Conservation (phyloP, 2,329 filamentous ascomycete genomes). For the Hymenoscyphus infarciens region DNA sequence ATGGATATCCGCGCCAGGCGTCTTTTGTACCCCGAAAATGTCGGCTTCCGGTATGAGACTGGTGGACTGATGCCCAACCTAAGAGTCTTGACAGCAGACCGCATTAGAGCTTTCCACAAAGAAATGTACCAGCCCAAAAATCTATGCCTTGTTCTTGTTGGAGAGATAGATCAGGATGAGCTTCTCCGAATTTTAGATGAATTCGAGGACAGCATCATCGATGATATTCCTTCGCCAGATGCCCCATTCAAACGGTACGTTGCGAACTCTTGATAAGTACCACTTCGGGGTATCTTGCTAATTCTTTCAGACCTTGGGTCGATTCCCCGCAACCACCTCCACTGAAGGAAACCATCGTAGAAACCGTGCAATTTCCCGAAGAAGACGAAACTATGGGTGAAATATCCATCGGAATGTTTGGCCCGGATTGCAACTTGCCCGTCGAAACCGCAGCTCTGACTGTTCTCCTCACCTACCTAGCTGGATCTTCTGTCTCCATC, state of each 20-base stretch:
- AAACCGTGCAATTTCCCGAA: slow-evolving; percentile 88
- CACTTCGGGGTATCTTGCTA: slow-evolving; percentile 5
- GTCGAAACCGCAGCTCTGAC: slow-evolving; percentile 69
- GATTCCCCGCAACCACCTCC: slow-evolving; percentile 76
- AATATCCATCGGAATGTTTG: slow-evolving; percentile 80
- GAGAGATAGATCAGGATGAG: slow-evolving; percentile 79
- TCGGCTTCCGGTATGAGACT: slow-evolving; percentile 97
- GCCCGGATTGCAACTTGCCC: slow-evolving; percentile 73
- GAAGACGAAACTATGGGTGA: slow-evolving; percentile 94
- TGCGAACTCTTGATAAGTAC: neutral
- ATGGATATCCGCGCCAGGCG: slow-evolving; percentile 82
- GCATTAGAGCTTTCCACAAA: slow-evolving; percentile 90
- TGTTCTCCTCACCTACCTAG: slow-evolving; percentile 79
- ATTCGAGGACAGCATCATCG: slow-evolving; percentile 83
- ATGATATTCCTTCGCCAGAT: slow-evolving; percentile 72
- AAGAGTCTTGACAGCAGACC: slow-evolving; percentile 77
- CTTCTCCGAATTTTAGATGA: slow-evolving; percentile 77
- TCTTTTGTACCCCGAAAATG: slow-evolving; percentile 79
- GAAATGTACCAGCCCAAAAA: slow-evolving; percentile 99
- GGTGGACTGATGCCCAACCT: slow-evolving; percentile 94
- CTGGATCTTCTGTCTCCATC: slow-evolving; percentile 87
- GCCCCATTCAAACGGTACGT: slow-evolving; percentile 63
- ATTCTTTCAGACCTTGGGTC: slow-evolving; percentile 67
- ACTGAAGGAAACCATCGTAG: slow-evolving; percentile 67
- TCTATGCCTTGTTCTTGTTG: slow-evolving; percentile 85